phyloP scores from a whole-genome alignment of 2,329 filamentous ascomycete genomes.

The Zarea fungicola region DNA sequence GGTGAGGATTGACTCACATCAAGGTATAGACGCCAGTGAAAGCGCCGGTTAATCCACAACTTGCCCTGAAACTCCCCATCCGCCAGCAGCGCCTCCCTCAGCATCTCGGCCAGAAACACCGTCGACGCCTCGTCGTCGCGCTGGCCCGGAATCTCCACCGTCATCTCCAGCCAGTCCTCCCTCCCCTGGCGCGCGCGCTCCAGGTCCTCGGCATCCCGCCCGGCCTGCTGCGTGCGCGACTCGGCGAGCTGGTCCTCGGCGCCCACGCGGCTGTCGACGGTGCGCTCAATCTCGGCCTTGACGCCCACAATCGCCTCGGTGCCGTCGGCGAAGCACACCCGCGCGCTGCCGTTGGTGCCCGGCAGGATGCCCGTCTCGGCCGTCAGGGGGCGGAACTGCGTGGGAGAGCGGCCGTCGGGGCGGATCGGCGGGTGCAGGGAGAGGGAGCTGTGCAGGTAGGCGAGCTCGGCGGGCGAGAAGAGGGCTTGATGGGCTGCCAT shows the following conservation, averaged over 20 bases:
- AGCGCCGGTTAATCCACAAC: conserved; percentile 81
- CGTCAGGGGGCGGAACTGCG: conserved; percentile 83
- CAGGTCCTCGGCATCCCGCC: conserved; percentile 34
- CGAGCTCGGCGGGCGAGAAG: conserved; percentile 91
- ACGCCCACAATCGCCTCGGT: conserved; percentile 94
- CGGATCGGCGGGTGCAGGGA: conserved; percentile 77
- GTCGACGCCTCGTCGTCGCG: conserved; percentile 88
- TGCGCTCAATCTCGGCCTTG: conserved; percentile 89
- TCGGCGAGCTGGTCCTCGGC: conserved; percentile 23
- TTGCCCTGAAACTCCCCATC: conserved; percentile 64
- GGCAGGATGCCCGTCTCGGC: conserved; percentile 90
- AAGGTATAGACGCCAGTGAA: conserved; percentile 94
- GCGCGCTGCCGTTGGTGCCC: conserved; percentile 83
- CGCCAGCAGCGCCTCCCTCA: conserved; percentile 77
- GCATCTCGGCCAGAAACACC: conserved; percentile 81
- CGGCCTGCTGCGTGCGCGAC: conserved; percentile 29
- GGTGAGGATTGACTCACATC: conserved; percentile 58
- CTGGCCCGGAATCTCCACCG: conserved; percentile 85
- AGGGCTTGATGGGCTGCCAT: conserved; percentile 68
- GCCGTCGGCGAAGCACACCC: conserved; percentile 90
- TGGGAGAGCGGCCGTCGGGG: conserved; percentile 75
- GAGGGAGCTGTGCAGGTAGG: conserved; percentile 88
- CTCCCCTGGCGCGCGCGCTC: conserved; percentile 38
- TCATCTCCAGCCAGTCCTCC: conserved; percentile 79
- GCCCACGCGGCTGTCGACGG: conserved; percentile 27